Evolutionary conservation across 202 grass and related monocot species (phyloP).

Genomic region (Schoenoplectus triqueter): DNA sequence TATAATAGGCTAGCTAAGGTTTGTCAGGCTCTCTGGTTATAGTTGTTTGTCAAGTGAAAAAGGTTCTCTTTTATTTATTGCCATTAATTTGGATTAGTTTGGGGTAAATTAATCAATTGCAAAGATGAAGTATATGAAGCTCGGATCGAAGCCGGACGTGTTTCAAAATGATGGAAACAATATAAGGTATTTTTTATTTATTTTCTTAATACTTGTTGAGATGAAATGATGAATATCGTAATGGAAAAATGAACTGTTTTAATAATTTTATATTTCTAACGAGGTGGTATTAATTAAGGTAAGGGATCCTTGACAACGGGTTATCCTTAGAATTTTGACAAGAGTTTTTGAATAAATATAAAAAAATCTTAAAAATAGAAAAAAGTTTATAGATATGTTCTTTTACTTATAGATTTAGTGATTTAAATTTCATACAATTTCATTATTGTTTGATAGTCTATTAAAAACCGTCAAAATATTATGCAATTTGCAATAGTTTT

Average conservation of each 20-base stretch:
- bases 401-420: too few relatives aligned
- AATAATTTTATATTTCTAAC: constrained; percentile 28
- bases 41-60: constrained; percentile 28
- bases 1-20: constrained; percentile 36
- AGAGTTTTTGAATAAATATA: too few relatives aligned
- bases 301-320: too few relatives aligned
- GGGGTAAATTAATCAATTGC: constrained; percentile 32
- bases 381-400: too few relatives aligned
- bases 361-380: too few relatives aligned
- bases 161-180: constrained; percentile 83
- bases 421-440: too few relatives aligned
- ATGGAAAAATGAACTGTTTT: neutral
- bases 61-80: constrained; percentile 12
- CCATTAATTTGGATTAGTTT: constrained; percentile 25
- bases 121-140: constrained; percentile 99
- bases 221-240: neutral
- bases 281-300: constrained; percentile 12
- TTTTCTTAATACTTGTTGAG: constrained; percentile 34
- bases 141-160: constrained; percentile 92
- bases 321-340: too few relatives aligned
- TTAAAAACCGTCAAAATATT: too few relatives aligned
- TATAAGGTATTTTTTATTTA: constrained; percentile 59
- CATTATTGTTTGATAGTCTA: too few relatives aligned
- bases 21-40: constrained; percentile 41
- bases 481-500: too few relatives aligned